A percentile compares a stretch with the other conserved stretches of the same genome.
phyloP scores from a whole-genome alignment of 2,329 filamentous ascomycete genomes.

The Colletotrichum falcatum region DNA sequence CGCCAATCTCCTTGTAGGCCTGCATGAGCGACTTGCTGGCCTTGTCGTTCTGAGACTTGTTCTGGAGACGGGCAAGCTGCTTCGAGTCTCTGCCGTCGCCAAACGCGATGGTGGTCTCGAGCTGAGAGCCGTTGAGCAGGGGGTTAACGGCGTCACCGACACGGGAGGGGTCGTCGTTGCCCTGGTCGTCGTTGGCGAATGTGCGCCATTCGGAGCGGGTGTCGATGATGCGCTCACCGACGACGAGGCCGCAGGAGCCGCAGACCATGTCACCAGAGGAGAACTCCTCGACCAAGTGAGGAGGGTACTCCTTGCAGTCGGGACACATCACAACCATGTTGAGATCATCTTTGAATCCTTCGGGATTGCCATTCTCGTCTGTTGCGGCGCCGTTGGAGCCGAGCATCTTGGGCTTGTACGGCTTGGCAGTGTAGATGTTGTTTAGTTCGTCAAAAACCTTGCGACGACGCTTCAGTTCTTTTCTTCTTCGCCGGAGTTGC shows the following conservation, averaged over 20 bases:
- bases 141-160: constrained; percentile 94
- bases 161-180: constrained; percentile 96
- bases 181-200: constrained; percentile 97
- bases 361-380: constrained; percentile 38
- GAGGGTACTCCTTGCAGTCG: constrained; percentile 92
- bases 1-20: constrained; percentile 90
- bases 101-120: constrained; percentile 89
- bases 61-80: constrained; percentile 86
- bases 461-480: constrained; percentile 51
- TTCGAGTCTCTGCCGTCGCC: constrained; percentile 78
- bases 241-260: constrained; percentile 88
- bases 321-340: constrained; percentile 88
- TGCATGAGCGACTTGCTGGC: constrained; percentile 82
- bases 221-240: constrained; percentile 92
- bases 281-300: constrained; percentile 92
- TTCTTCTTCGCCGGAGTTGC: constrained; percentile 50
- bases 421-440: constrained; percentile 58
- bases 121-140: constrained; percentile 88
- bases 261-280: constrained; percentile 94
- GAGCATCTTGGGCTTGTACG: constrained; percentile 61
- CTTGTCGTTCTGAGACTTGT: constrained; percentile 84
- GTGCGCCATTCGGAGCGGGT: constrained; percentile 98
- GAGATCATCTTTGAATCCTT: constrained; percentile 81
- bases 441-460: constrained; percentile 55
- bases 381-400: constrained; percentile 48